Base-by-base conservation (phyloP, 495 filamentous ascomycete genomes). In the Bombardia bombarda region DNA sequence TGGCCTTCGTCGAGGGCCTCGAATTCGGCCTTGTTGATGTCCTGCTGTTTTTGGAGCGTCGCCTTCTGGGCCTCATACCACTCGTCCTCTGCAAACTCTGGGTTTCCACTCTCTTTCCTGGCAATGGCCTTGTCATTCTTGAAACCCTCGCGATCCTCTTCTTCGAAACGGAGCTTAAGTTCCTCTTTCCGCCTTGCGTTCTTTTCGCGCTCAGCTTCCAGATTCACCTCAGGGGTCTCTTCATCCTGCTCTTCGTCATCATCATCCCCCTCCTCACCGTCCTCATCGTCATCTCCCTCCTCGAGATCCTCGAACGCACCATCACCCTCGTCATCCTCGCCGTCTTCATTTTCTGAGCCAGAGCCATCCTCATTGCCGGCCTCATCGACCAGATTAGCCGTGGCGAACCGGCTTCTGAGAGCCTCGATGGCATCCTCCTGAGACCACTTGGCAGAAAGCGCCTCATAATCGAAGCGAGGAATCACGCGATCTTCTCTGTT, bases 41-140 rank as follows among this genome's bases (percentile, higher is more conserved):
- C 80, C 35, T 87, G 70, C 60, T 97, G 93, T 66, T 94, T 96
- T 61, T 96, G 84, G 46, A 97, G 75, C 52, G 84, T 76, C 19
- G 93, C 88, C 61, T 98, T 98, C 56, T 98, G 93, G 19, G 86
- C 74, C 57, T 97, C 90, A 58, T 97, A 97, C 93, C 93, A 98
- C 32, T 97, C 87, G 53, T 98, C 92, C 64, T 97, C 90, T 24
- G 87, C 93, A 53, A 95, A 97, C 55, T 92, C 79, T 30, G 87
- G 74, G 0, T 75, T 62, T 14, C 73, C 80, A 22, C 68, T 74
- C 52, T 80, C 77, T 39, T 73, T 60, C 32, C 82, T 75, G 17
- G 78, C 77, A 32, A 80, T 77, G 10, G 85, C 79, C 51, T 87
- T 87, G 53, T 87, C 86, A 53, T 94, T 95, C 18, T 78, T 79